phyloP scores from a whole-genome alignment of 148 eudicot genomes.

The Amaranthus cruentus region DNA sequence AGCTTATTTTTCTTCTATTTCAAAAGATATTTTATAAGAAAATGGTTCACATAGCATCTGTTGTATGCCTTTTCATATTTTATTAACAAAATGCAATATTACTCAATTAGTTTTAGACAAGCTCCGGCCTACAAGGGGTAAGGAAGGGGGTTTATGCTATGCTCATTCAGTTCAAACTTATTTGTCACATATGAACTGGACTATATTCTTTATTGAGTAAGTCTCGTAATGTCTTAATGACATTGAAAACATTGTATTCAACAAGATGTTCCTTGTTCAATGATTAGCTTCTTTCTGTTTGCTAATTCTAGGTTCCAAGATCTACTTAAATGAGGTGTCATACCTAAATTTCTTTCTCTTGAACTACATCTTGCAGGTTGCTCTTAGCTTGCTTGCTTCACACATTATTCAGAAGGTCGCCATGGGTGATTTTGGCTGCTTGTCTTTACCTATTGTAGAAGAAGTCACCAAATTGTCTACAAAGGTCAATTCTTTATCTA shows the following conservation, averaged over 20 bases:
- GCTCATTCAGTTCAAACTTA: no score
- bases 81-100: background rate
- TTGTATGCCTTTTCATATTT: background rate
- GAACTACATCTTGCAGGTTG: conserved; percentile 39
- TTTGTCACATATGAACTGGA: no score
- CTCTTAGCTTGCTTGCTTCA: conserved; percentile 61
- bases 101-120: background rate
- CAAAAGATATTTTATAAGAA: background rate
- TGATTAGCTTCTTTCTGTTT: no score
- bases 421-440: conserved; percentile 57
- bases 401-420: conserved; percentile 57
- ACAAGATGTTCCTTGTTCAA: no score
- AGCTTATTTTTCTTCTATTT: background rate
- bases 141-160: no score
- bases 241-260: no score
- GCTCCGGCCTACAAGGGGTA: no score
- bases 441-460: conserved; percentile 62
- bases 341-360: background rate
- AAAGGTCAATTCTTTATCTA: conserved; percentile 42
- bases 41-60: background rate
- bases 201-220: no score
- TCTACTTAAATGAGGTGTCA: background rate
- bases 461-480: conserved; percentile 39
- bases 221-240: no score
- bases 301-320: background rate